A percentile compares a stretch with the other conserved stretches of the same genome.
Evolutionary conservation across 2,329 filamentous ascomycete species (phyloP).

Genomic region (Drechslerella coelobrocha): DNA sequence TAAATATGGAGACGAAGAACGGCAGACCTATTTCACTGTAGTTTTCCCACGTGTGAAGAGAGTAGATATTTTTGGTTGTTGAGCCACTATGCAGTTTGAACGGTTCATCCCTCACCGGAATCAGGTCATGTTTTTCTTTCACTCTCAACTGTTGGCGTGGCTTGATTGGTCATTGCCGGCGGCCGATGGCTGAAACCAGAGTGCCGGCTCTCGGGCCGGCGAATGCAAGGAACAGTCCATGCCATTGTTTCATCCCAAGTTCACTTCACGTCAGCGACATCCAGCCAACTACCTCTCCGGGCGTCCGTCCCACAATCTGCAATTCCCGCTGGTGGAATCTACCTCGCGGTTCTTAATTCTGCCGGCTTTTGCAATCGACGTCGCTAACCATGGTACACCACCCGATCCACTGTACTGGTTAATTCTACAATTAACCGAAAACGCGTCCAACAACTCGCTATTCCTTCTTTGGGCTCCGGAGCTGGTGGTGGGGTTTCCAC

Average conservation of each 20-base stretch:
- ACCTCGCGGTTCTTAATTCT: background rate
- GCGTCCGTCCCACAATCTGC: background rate
- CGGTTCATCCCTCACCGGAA: too few relatives aligned
- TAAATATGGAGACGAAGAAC: too few relatives aligned
- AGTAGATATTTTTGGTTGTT: too few relatives aligned
- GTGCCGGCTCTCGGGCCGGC: conserved; percentile 37
- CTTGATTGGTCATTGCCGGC: background rate
- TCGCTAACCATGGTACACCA: conserved; percentile 9
- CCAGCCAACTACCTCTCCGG: background rate
- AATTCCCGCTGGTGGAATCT: background rate
- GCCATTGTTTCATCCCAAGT: conserved; percentile 24
- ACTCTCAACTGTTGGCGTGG: too few relatives aligned
- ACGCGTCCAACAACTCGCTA: background rate
- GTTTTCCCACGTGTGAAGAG: too few relatives aligned
- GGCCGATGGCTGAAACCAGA: conserved; percentile 36
- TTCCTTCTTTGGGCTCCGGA: background rate
- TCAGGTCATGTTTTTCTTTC: too few relatives aligned
- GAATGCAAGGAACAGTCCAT: conserved; percentile 16
- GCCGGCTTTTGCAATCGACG: conserved; percentile 13
- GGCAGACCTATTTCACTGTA: too few relatives aligned
- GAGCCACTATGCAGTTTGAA: too few relatives aligned
- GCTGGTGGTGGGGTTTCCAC: too few relatives aligned
- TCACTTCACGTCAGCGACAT: background rate
- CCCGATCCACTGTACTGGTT: conserved; percentile 40
- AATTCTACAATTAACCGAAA: conserved; percentile 24